Evolutionary conservation across 2,329 filamentous ascomycete genomes (phyloP).

Genomic region (Cladophialophora chaetospira): DNA sequence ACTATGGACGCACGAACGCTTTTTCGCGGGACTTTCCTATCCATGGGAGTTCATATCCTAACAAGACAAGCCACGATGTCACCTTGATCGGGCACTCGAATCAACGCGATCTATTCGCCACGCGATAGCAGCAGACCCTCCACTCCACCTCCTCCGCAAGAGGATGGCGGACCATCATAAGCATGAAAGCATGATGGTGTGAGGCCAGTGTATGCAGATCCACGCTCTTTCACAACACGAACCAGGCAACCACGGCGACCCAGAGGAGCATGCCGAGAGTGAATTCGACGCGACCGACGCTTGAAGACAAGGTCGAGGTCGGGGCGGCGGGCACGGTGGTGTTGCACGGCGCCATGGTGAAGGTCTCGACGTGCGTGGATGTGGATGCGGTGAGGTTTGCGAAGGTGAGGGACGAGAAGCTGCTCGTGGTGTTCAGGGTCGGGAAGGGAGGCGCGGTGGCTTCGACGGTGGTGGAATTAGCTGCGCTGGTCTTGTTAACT

Average conservation of each 20-base stretch:
- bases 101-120: too few relatives aligned
- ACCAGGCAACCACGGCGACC: slow-evolving; percentile 3
- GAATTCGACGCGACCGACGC: not conserved
- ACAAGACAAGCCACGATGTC: too few relatives aligned
- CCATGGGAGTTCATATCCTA: not conserved
- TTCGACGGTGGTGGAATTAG: not conserved
- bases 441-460: too few relatives aligned
- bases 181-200: too few relatives aligned
- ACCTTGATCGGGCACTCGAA: too few relatives aligned
- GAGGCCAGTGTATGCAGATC: too few relatives aligned
- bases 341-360: not conserved
- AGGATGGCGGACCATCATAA: not conserved
- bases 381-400: not conserved
- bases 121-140: not conserved
- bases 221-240: slow-evolving; percentile 8
- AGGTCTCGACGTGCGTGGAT: not conserved
- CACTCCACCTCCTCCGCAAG: not conserved
- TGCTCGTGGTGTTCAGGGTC: not conserved
- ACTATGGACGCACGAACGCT: not conserved
- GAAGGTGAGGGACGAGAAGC: not conserved
- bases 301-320: not conserved
- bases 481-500: not conserved
- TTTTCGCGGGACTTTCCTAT: not conserved
- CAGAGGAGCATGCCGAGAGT: slow-evolving; percentile 1
- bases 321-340: not conserved